Evolutionary conservation across 352 stramenopile genomes (phyloP).

Genomic region (Detonula confervacea): DNA sequence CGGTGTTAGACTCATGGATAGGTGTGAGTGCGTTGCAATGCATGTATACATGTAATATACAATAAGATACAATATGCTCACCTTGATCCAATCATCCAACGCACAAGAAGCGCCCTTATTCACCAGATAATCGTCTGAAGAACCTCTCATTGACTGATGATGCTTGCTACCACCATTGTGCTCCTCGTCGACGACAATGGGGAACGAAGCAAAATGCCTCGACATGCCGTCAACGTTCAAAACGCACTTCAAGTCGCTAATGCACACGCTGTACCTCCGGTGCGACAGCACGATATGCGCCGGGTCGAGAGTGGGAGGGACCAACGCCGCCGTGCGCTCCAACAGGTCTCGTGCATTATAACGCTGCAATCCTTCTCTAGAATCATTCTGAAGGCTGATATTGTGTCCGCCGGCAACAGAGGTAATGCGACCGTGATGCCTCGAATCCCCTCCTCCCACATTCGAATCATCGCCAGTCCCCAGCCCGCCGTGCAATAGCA

Average conservation of each 20-base stretch:
- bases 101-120: slow-evolving; percentile 29
- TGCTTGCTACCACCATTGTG: slow-evolving; percentile 4
- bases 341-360: slow-evolving; percentile 10
- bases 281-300: slow-evolving; percentile 90
- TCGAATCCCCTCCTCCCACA: slow-evolving; percentile 30
- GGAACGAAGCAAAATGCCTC: slow-evolving; percentile 86
- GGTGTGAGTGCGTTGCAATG: not conserved
- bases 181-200: slow-evolving; percentile 4
- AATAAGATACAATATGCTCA: slow-evolving; percentile 12
- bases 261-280: slow-evolving; percentile 93
- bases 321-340: slow-evolving; percentile 19
- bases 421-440: slow-evolving; percentile 31
- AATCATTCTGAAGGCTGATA: no score
- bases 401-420: not conserved
- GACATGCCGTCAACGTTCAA: slow-evolving; percentile 96
- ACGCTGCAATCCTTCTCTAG: no score
- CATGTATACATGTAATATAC: not conserved
- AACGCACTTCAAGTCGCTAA: slow-evolving; percentile 97
- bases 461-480: slow-evolving; percentile 6
- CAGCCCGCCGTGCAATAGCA: no score
- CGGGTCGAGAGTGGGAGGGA: slow-evolving; percentile 83
- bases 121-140: no score
- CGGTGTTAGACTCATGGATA: no score
- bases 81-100: slow-evolving; percentile 57
- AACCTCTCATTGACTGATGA: slow-evolving; percentile 1